Conservation (phyloP, 176 grass and related monocot species). For the Lolium multiflorum region DNA sequence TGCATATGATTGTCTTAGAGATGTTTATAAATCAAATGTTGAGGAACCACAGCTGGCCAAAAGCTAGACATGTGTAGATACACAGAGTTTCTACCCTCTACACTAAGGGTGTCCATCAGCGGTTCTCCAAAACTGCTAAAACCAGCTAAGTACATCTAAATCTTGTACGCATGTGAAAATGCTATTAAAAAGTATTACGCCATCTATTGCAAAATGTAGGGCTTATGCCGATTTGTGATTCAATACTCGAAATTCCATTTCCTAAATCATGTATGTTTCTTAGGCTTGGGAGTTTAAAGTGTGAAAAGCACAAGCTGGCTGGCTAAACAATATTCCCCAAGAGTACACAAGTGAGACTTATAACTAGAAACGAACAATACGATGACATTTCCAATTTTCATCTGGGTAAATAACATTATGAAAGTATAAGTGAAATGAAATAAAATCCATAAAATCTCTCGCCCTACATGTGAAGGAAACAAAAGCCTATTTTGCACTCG, state of each 20-base stretch:
- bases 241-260: not conserved
- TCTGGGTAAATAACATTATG: not conserved
- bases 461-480: not conserved
- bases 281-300: not conserved
- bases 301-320: not conserved
- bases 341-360: not conserved
- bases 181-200: not conserved
- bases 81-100: not conserved
- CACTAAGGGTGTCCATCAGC: not conserved
- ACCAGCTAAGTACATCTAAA: not conserved
- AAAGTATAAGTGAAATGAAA: slow-evolving; percentile 11
- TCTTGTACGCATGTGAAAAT: not conserved
- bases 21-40: not conserved
- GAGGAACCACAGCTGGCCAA: not conserved
- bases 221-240: not conserved
- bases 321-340: not conserved
- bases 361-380: not conserved
- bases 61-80: not conserved
- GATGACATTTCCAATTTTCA: not conserved
- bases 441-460: not conserved
- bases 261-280: not conserved
- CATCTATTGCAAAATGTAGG: not conserved
- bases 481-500: not conserved
- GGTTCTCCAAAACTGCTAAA: not conserved
- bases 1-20: not conserved